Conservation (phyloP, 305 asterid species). For the Solanum hybrid region DNA sequence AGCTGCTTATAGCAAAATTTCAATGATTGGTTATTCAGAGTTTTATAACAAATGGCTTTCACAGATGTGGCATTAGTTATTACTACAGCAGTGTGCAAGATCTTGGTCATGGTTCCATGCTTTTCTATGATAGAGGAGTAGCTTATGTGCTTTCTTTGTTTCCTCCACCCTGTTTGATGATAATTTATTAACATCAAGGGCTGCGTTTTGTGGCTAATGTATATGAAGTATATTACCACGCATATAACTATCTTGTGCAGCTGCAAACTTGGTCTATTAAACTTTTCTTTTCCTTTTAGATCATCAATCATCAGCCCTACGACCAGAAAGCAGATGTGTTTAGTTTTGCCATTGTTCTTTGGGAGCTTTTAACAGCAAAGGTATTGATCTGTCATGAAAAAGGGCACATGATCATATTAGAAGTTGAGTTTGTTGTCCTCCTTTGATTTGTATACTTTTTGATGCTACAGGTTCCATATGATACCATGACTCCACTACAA, state of each 20-base stretch:
- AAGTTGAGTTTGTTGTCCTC: neutral
- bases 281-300: conserved; percentile 27
- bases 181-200: neutral
- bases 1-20: neutral
- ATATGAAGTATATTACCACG: neutral
- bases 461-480: conserved; percentile 65
- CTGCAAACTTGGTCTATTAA: conserved; percentile 2
- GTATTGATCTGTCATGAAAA: conserved; percentile 19
- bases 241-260: neutral
- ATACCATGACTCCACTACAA: conserved; percentile 68
- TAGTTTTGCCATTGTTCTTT: conserved; percentile 86
- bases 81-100: neutral
- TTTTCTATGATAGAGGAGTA: neutral
- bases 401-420: neutral
- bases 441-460: neutral
- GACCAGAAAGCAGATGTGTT: conserved; percentile 91
- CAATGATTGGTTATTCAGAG: neutral
- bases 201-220: neutral
- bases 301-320: conserved; percentile 79
- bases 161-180: neutral
- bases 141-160: neutral
- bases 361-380: conserved; percentile 93
- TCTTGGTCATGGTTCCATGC: neutral
- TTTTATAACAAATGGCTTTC: neutral
- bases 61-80: neutral